These are phyloP conservation scores for Zymoseptoria pseudotritici DNA, from an alignment of 2,329 filamentous ascomycete species.

Conservation along the genomic window DNA sequence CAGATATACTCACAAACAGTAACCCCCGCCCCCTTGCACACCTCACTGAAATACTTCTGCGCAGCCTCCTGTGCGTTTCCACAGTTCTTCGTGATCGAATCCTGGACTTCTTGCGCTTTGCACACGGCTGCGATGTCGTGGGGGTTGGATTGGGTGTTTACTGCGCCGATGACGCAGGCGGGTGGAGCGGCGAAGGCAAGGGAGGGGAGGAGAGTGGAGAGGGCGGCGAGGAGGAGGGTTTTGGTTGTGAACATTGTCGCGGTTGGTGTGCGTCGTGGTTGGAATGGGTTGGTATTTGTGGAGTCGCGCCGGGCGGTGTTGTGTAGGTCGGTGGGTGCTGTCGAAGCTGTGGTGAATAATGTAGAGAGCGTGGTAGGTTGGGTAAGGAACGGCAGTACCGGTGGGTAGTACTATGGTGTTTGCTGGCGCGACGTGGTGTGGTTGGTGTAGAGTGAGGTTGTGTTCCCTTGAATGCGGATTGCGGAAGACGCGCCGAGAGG, in stretches of 20 bases:
- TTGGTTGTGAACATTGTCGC: background rate
- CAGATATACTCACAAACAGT: constrained; percentile 21
- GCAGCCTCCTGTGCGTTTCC: constrained; percentile 23
- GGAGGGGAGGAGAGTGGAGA: constrained; percentile 7
- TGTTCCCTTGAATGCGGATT: background rate
- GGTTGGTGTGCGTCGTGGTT: background rate
- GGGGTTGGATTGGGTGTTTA: constrained; percentile 35
- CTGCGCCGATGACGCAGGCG: constrained; percentile 44
- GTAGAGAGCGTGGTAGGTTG: background rate
- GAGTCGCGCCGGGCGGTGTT: background rate
- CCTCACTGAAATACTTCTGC: constrained; percentile 24
- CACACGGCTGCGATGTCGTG: constrained; percentile 27
- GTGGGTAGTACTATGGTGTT: background rate
- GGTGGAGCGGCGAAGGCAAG: constrained; percentile 39
- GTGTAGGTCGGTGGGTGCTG: background rate
- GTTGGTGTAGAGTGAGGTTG: background rate
- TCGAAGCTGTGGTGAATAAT: background rate
- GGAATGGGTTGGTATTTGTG: background rate
- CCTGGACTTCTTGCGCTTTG: constrained; percentile 20
- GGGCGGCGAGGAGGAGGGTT: background rate
- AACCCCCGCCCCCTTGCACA: constrained; percentile 28
- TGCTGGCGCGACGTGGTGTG: background rate
- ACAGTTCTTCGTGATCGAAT: constrained; percentile 25
- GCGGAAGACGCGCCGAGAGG: background rate
- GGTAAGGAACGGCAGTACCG: background rate